These are phyloP conservation scores for Phytophthora cryptogea DNA, from an alignment of 352 stramenopile species.

Conservation along the genomic window DNA sequence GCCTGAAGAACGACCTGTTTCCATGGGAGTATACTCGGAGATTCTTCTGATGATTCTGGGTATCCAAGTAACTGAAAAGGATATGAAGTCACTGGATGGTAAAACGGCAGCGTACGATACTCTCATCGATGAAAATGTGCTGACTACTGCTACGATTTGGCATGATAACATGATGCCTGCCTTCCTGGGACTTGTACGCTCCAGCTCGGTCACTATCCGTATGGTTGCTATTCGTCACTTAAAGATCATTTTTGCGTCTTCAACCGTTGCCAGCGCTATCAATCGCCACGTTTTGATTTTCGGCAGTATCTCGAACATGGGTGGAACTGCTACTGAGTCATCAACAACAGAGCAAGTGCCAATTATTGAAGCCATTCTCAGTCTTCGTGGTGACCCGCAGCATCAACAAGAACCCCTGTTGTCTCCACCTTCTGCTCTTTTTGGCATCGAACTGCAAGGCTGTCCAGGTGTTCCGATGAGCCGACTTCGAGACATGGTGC, in stretches of 20 bases:
- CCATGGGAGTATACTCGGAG: conserved; percentile 83
- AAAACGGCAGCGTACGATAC: conserved; percentile 53
- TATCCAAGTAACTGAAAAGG: conserved; percentile 65
- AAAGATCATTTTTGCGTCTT: conserved; percentile 68
- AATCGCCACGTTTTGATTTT: conserved; percentile 83
- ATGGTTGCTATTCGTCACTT: conserved; percentile 66
- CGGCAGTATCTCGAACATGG: conserved; percentile 74
- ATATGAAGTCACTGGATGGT: conserved; percentile 53
- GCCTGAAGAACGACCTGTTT: conserved; percentile 60
- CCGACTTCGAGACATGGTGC: conserved; percentile 65
- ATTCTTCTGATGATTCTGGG: conserved; percentile 76
- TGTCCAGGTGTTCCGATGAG: conserved; percentile 63
- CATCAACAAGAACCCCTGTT: conserved; percentile 28
- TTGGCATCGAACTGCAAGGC: conserved; percentile 54
- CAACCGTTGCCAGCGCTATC: conserved; percentile 64
- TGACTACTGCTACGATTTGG: conserved; percentile 57
- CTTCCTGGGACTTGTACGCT: conserved; percentile 58
- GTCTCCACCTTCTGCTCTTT: conserved; percentile 43
- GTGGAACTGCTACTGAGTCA: conserved; percentile 67
- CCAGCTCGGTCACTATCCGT: conserved; percentile 60
- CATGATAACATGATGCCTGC: conserved; percentile 74
- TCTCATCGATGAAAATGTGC: conserved; percentile 61
- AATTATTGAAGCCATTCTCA: conserved; percentile 80
- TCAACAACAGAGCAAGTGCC: conserved; percentile 77
- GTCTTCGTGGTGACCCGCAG: conserved; percentile 57